Evolutionary conservation across 2,329 filamentous ascomycete genomes (phyloP).

Genomic region (Trichoderma semiorbis): DNA sequence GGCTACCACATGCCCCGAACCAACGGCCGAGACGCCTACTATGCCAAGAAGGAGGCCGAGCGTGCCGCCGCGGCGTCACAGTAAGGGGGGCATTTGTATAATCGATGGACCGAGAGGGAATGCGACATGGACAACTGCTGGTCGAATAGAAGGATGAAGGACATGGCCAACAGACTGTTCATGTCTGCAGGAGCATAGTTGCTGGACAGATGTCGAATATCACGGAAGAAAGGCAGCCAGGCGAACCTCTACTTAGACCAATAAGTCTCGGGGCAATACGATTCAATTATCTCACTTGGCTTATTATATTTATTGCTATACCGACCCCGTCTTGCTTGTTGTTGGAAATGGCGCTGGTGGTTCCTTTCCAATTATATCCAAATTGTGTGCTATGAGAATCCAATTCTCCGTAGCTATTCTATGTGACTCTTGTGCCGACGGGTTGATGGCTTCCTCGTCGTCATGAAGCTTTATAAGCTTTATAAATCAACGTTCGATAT

Average conservation of each 20-base stretch:
- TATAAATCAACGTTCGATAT: neutral
- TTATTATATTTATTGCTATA: neutral
- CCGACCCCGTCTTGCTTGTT: neutral
- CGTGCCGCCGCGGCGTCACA: slow-evolving; percentile 41
- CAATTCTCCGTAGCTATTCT: neutral
- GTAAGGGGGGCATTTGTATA: neutral
- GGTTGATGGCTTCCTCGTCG: neutral
- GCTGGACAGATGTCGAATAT: neutral
- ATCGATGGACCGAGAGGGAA: neutral
- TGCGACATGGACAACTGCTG: neutral
- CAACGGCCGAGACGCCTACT: slow-evolving; percentile 55
- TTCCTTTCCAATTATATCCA: neutral
- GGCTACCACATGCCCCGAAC: slow-evolving; percentile 61
- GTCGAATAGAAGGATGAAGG: neutral
- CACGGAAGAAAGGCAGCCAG: slow-evolving; percentile 2
- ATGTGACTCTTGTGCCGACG: neutral
- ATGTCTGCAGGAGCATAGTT: neutral
- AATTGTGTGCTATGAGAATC: neutral
- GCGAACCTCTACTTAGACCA: slow-evolving; percentile 8
- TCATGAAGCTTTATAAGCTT: neutral
- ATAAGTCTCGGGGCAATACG: slow-evolving; percentile 6
- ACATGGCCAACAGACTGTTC: neutral
- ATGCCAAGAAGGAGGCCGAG: slow-evolving; percentile 56
- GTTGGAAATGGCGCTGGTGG: too few species aligned
- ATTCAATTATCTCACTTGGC: neutral